Conservation (phyloP, 2,329 filamentous ascomycete genomes). For the Fonsecaea erecta region DNA sequence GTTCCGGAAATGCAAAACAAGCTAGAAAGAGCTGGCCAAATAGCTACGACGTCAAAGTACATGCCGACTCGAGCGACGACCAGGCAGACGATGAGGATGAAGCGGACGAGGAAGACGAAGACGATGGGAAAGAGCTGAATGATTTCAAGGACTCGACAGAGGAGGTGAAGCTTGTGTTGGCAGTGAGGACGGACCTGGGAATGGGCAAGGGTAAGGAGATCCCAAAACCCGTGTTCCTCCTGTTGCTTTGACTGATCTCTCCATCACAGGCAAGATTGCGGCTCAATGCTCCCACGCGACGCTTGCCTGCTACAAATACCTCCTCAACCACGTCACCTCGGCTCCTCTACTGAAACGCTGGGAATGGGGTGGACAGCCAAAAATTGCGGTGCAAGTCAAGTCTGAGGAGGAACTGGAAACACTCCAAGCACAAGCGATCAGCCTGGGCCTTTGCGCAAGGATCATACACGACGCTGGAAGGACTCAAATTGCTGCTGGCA, state of each 20-base stretch:
- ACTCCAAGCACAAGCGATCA: slow-evolving; percentile 78
- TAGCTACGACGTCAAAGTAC: slow-evolving; percentile 59
- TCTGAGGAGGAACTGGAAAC: slow-evolving; percentile 78
- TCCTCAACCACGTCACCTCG: slow-evolving; percentile 61
- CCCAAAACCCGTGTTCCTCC: background rate
- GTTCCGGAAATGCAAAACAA: slow-evolving; percentile 34
- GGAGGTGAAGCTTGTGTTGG: slow-evolving; percentile 92
- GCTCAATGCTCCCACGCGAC: slow-evolving; percentile 96
- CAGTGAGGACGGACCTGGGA: slow-evolving; percentile 89
- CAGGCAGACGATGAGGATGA: slow-evolving; percentile 41
- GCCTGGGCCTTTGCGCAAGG: slow-evolving; percentile 82
- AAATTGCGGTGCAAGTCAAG: slow-evolving; percentile 89
- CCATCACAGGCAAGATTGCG: slow-evolving; percentile 81
- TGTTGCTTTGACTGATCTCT: slow-evolving; percentile 3
- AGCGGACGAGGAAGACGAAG: slow-evolving; percentile 66
- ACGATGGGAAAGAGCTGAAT: slow-evolving; percentile 55
- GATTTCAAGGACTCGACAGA: slow-evolving; percentile 63
- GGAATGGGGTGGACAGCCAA: slow-evolving; percentile 86
- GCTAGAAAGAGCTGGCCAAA: slow-evolving; percentile 54
- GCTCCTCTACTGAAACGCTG: slow-evolving; percentile 74
- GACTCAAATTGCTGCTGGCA: slow-evolving; percentile 94
- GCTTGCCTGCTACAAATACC: slow-evolving; percentile 91
- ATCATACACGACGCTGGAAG: slow-evolving; percentile 94
- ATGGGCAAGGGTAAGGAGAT: slow-evolving; percentile 85
- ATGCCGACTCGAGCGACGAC: slow-evolving; percentile 50